Evolutionary conservation across 2,329 filamentous ascomycete genomes (phyloP), one percentile per base, ranked within the genome.

Genomic region (Biscogniauxia sp.): DNA sequence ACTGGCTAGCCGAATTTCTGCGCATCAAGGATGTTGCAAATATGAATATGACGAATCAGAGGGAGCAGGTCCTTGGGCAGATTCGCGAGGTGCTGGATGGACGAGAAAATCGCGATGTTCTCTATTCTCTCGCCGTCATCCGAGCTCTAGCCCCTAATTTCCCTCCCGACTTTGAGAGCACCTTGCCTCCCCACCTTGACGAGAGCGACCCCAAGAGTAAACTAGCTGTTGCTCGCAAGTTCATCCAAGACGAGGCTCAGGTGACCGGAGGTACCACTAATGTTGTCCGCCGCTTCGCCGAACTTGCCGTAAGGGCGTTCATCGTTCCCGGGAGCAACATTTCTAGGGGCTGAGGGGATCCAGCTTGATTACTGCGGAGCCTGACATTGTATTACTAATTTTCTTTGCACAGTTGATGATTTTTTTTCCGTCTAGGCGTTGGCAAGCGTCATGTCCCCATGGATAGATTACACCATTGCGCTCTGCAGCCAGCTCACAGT

Each of bases 101-200:
- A 54, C 85, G 89, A 23, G 93, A 97, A 77, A 95, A 94, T 70
- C 87, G 93, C 57, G 93, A 97, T 73, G 89, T 97, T 19, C 85
- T 97, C 59, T 97, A 97, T 76, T 95, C 91, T 0, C 89, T 97
- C 66, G 91, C 91, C 8, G 86, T 96, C 58, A 87, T 90, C 17
- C 87, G 92, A 25, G 87, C 93, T 64, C 81, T 93, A 55, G 88
- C 90, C 53, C 86, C 87, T 32, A 84, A 87, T 53, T 86, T 83
- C 70, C 83, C 84, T 15, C 79, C 86, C 11, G 84, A 82, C 65
- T 84, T 84, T 32, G 83, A 83, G 64, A 83, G 78, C 61, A 79
- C 82, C 23, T 77, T 84, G 7, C 82, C 84, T 1, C 80, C 84
- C 53, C 85, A 87, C 60, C 78, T 87, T 5, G 87, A 89, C 69